These are phyloP conservation scores for Pichia sorboxylosa DNA, from an alignment of 1,139 yeast genomes.

Conservation along the genomic window DNA sequence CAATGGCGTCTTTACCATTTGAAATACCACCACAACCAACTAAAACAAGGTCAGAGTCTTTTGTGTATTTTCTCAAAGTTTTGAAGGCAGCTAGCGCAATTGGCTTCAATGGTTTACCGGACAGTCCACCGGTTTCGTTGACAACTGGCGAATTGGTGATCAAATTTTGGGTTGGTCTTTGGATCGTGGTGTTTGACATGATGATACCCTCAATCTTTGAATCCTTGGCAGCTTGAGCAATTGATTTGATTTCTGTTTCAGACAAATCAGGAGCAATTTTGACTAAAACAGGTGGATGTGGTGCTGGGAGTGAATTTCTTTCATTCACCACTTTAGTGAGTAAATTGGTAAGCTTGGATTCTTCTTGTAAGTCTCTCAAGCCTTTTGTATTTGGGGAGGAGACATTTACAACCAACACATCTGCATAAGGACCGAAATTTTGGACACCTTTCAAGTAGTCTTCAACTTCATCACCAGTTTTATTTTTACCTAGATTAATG, in stretches of 20 bases:
- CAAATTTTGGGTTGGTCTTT: conserved; percentile 49
- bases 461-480: conserved; percentile 75
- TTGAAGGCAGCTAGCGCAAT: conserved; percentile 60
- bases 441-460: conserved; percentile 82
- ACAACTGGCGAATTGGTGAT: conserved; percentile 36
- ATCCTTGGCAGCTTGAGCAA: conserved; percentile 68
- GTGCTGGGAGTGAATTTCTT: conserved; percentile 36
- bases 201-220: conserved; percentile 86
- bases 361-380: conserved; percentile 73
- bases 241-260: conserved; percentile 69
- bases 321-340: conserved; percentile 54
- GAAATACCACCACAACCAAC: conserved; percentile 94
- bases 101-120: conserved; percentile 88
- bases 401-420: conserved; percentile 82
- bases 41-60: conserved; percentile 57
- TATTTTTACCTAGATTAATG: conserved; percentile 84
- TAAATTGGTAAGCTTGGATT: conserved; percentile 55
- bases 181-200: conserved; percentile 82
- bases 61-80: conserved; percentile 61
- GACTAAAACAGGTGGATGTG: conserved; percentile 68
- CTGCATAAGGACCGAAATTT: conserved; percentile 73
- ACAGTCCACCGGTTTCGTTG: conserved; percentile 72
- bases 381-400: conserved; percentile 97
- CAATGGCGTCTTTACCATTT: conserved; percentile 75
- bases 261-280: conserved; percentile 90